Evolutionary conservation across 352 stramenopile genomes (phyloP), one percentile per base, ranked within the genome.

Genomic region (Pythium sp.): DNA sequence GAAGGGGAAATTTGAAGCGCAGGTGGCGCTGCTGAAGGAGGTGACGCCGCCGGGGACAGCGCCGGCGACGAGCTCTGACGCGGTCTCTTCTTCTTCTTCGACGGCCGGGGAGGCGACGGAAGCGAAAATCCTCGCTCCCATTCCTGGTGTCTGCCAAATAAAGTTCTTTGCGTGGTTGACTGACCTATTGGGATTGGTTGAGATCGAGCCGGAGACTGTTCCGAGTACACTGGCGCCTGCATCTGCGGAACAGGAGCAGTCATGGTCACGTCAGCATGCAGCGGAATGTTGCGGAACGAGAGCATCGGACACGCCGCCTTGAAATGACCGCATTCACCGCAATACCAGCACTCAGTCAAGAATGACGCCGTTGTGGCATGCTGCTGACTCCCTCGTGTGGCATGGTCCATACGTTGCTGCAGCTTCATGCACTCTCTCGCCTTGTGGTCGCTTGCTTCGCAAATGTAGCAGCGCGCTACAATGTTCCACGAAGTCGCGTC

Each of bases 281-380:
- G 60, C 55, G 80, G 79, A 34, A 89, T 89, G 47, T 81, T 65
- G 4, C 73, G 79, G 60, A 87, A 89, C 22, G 77, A 84, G 22
- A 87, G 77, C 75, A 92, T 86, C 22, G 86, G 86, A 56, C 84
- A 94, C 65, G 84, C 75, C 22, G 79, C 78, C 71, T 94, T 94
- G 65, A 87, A 87, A 64, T 94, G 86, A 0, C 84, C 84, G 22
- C 79, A 74, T 46, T 84, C 80, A 6, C 86, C 86, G 51, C 86
- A 94, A 58, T 94, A 94, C 86, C 86, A 94, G 70, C 86, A 94
- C 38, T 92, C 83, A 1, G 74, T 73, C 22, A 85, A 65, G 9
- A 73, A 65, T 14, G 73, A 65, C 26, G 71, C 51, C 18, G 69
- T 58, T 54, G 62, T 72, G n/a, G n/a, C 20, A 18, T n/a, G 49